Conservation (phyloP, 148 eudicot genomes). For the Silene conica region DNA sequence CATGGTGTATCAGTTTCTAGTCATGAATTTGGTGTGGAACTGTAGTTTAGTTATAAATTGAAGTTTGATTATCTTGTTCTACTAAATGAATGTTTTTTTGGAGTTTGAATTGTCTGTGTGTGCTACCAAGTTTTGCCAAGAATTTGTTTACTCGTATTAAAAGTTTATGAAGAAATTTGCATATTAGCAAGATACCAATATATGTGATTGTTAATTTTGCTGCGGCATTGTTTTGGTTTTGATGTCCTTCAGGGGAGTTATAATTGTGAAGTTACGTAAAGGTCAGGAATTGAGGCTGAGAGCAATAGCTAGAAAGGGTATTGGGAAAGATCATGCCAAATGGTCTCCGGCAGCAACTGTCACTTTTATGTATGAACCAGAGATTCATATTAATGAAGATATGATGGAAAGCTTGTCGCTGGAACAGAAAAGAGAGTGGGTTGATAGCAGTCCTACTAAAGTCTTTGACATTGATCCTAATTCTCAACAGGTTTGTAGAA, state of each 20-base stretch:
- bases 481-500: slow-evolving; percentile 65
- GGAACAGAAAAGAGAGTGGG: slow-evolving; percentile 66
- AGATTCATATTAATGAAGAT: slow-evolving; percentile 81
- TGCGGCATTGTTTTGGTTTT: not conserved
- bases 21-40: not conserved
- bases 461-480: slow-evolving; percentile 77
- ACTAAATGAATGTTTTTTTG: too few species aligned
- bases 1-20: not conserved
- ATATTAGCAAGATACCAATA: not conserved
- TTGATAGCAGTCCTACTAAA: slow-evolving; percentile 93
- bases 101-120: slow-evolving; percentile 5
- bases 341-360: slow-evolving; percentile 99
- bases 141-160: not conserved
- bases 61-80: not conserved
- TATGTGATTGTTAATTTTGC: not conserved
- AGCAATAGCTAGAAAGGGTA: slow-evolving; percentile 96
- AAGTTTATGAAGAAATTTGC: not conserved
- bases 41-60: not conserved
- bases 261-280: slow-evolving; percentile 88
- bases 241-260: slow-evolving; percentile 61
- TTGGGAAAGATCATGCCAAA: slow-evolving; percentile 96
- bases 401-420: slow-evolving; percentile 71
- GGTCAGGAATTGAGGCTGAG: slow-evolving; percentile 91
- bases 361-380: slow-evolving; percentile 95
- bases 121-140: not conserved